Percentiles rank a stretch among this genome's conserved stretches.
These are phyloP conservation scores for Nigrospora oryzae DNA, from an alignment of 2,329 filamentous ascomycete species.

Conservation along the genomic window DNA sequence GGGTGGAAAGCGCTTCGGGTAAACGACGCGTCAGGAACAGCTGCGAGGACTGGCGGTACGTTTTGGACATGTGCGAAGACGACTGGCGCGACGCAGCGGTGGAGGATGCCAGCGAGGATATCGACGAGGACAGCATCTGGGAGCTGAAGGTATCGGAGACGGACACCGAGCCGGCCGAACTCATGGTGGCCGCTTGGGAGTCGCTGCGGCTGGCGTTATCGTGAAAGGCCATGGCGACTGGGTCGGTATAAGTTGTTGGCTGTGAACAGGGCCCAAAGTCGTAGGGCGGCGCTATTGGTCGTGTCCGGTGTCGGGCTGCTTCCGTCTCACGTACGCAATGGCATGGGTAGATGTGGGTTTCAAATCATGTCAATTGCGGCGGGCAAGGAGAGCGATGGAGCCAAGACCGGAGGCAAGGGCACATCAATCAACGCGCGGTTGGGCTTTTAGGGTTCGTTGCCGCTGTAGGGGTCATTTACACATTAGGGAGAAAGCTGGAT, in stretches of 20 bases:
- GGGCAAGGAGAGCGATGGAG: no score
- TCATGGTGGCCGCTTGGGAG: conserved; percentile 33
- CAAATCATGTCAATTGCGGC: no score
- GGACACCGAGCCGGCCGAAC: conserved; percentile 31
- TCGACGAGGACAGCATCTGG: conserved; percentile 48
- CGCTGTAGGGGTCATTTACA: no score
- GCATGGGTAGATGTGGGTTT: no score
- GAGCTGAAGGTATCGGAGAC: conserved; percentile 5
- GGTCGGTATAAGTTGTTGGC: not conserved
- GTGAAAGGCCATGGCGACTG: conserved; percentile 29
- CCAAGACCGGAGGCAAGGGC: no score
- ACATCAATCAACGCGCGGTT: no score
- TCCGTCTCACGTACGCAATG: no score
- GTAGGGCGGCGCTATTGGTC: no score
- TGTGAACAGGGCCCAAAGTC: not conserved
- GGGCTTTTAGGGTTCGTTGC: no score
- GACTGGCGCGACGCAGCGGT: conserved; percentile 49
- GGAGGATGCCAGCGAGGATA: conserved; percentile 60
- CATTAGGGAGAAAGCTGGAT: no score
- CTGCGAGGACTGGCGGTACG: conserved; percentile 88
- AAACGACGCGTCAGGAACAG: conserved; percentile 91
- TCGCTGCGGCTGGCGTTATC: conserved; percentile 21
- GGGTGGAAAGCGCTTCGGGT: conserved; percentile 77
- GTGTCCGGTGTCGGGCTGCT: no score
- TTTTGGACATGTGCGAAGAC: conserved; percentile 73